Evolutionary conservation across 805 yeast species (phyloP).

Genomic region (Saturnispora besseyi): DNA sequence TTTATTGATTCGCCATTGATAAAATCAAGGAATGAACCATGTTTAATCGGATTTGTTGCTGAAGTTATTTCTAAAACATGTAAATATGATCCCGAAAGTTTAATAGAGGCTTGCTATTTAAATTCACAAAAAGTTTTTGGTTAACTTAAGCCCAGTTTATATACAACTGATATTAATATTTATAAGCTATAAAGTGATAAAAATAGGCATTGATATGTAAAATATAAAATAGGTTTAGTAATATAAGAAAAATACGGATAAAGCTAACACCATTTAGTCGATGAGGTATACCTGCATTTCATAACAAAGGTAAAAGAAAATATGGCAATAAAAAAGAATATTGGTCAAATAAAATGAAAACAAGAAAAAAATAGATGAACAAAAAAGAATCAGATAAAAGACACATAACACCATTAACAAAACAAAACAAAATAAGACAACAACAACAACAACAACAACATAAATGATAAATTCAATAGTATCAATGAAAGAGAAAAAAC

Average conservation of each 20-base stretch:
- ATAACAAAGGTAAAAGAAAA: not conserved
- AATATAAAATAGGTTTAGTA: not conserved
- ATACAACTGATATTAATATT: not conserved
- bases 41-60: constrained; percentile 74
- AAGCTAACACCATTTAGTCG: not conserved
- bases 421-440: not conserved
- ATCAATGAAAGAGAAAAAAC: not conserved
- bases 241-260: not conserved
- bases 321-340: not conserved
- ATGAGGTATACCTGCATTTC: not conserved
- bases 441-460: constrained; percentile 1
- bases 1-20: constrained; percentile 41
- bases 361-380: not conserved
- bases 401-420: not conserved
- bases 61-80: constrained; percentile 49
- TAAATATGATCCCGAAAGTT: constrained; percentile 31
- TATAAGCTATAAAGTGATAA: not conserved
- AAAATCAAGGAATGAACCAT: constrained; percentile 89
- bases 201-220: not conserved
- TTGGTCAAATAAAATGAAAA: not conserved
- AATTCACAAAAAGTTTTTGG: constrained; percentile 43
- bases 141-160: not conserved
- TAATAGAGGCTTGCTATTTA: constrained; percentile 42
- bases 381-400: not conserved
- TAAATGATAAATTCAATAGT: not conserved